A percentile compares a stretch with the other conserved stretches of the same genome.
Conservation (phyloP, 441 rosid genomes). For the Metrosideros polymorpha region DNA sequence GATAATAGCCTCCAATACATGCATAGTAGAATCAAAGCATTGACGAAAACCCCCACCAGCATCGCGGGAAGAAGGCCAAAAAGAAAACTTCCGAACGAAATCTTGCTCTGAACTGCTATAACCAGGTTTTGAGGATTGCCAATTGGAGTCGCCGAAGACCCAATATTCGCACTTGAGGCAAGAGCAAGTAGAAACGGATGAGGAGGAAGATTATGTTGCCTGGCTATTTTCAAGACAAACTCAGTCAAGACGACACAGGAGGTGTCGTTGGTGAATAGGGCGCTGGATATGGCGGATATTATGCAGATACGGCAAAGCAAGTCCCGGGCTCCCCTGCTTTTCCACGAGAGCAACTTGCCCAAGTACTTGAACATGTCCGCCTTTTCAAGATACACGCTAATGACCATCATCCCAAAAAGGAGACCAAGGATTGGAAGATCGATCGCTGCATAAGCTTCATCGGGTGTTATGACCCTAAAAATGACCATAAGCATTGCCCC, state of each 20-base stretch:
- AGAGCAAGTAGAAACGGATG: conserved; percentile 68
- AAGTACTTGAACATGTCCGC: conserved; percentile 78
- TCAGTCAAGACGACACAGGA: conserved; percentile 71
- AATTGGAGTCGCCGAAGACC: conserved; percentile 80
- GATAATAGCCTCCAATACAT: conserved; percentile 58
- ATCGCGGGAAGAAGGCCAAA: conserved; percentile 53
- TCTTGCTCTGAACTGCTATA: conserved; percentile 53
- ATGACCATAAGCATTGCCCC: conserved; percentile 87
- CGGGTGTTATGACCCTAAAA: conserved; percentile 55
- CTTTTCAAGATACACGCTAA: conserved; percentile 62
- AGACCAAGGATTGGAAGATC: conserved; percentile 85
- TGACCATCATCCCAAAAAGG: conserved; percentile 89
- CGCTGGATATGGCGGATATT: conserved; percentile 72
- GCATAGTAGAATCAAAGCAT: conserved; percentile 36
- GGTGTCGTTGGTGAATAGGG: conserved; percentile 86
- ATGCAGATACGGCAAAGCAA: conserved; percentile 56
- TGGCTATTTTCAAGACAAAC: conserved; percentile 61
- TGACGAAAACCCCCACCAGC: conserved; percentile 48
- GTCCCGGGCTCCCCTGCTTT: conserved; percentile 63
- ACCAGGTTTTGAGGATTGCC: conserved; percentile 90
- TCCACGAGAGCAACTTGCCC: conserved; percentile 64
- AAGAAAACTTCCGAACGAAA: conserved; percentile 47
- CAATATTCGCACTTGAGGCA: conserved; percentile 75
- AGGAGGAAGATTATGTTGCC: conserved; percentile 67
- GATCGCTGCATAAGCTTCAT: conserved; percentile 69